A percentile compares a stretch with the other conserved stretches of the same genome.
Conservation (phyloP, 1,284 basidiomycete species). For the Thecaphora thlaspeos region DNA sequence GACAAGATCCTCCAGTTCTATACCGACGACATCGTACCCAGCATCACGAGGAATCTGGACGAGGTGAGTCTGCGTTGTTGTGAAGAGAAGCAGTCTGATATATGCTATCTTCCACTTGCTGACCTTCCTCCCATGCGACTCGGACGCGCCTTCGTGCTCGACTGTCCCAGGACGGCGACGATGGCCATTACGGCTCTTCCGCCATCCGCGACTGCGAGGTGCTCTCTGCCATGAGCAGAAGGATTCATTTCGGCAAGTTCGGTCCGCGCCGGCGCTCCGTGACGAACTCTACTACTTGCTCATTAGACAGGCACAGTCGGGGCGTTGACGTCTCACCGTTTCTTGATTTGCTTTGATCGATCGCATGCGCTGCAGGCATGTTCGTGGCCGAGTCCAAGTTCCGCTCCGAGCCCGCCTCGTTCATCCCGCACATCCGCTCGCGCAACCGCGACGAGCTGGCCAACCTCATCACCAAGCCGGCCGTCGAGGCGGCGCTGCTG, state of each 20-base stretch:
- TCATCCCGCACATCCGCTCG: conserved; percentile 83
- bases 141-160: too few species aligned
- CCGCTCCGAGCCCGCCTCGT: conserved; percentile 74
- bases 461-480: conserved; percentile 89
- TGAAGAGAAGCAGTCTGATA: too few species aligned
- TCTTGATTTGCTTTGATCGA: too few species aligned
- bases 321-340: too few species aligned
- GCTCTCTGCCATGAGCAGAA: conserved; percentile 86
- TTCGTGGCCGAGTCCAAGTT: conserved; percentile 99
- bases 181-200: conserved; percentile 95
- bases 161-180: conserved; percentile 73
- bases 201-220: conserved; percentile 93
- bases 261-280: not conserved
- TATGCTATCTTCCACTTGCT: too few species aligned
- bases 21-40: conserved; percentile 74
- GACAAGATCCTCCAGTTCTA: conserved; percentile 85
- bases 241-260: conserved; percentile 88
- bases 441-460: conserved; percentile 73
- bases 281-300: too few species aligned
- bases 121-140: too few species aligned
- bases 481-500: conserved; percentile 86
- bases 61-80: too few species aligned
- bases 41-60: conserved; percentile 65
- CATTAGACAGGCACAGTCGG: too few species aligned
- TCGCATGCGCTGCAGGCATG: conserved; percentile 80